Conservation (phyloP, 768 basidiomycete species). For the Melanogaster broomeanus region DNA sequence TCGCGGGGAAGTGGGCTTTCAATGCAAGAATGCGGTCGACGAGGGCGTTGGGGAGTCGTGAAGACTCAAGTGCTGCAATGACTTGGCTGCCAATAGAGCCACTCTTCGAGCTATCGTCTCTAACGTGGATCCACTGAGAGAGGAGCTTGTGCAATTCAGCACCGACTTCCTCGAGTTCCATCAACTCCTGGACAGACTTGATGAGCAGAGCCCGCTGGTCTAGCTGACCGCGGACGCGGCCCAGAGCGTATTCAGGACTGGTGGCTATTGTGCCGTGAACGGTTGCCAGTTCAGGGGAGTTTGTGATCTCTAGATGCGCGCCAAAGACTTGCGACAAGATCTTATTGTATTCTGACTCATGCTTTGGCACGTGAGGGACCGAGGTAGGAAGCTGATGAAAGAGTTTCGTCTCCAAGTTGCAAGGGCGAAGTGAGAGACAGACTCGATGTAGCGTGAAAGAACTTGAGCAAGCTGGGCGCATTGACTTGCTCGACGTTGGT, state of each 20-base stretch:
- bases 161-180: constrained; percentile 52
- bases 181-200: constrained; percentile 60
- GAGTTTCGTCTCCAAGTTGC: constrained; percentile 44
- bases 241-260: constrained; percentile 93
- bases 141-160: constrained; percentile 69
- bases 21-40: constrained; percentile 61
- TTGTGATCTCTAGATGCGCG: constrained; percentile 79
- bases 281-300: constrained; percentile 74
- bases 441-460: constrained; percentile 47
- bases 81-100: constrained; percentile 59
- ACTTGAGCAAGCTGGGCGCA: constrained; percentile 47
- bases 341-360: constrained; percentile 90
- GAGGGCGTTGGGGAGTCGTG: constrained; percentile 40
- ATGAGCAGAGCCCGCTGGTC: constrained; percentile 74
- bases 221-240: constrained; percentile 82
- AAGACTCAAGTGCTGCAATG: constrained; percentile 46
- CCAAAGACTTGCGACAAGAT: constrained; percentile 81
- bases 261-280: constrained; percentile 77
- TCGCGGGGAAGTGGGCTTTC: constrained; percentile 60
- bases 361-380: constrained; percentile 75
- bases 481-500: constrained; percentile 46
- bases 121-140: constrained; percentile 76
- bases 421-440: constrained; percentile 44
- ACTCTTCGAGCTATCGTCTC: constrained; percentile 70
- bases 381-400: constrained; percentile 22